phyloP scores from a whole-genome alignment of 129 eudicot species.

The Artemisia tridentata region DNA sequence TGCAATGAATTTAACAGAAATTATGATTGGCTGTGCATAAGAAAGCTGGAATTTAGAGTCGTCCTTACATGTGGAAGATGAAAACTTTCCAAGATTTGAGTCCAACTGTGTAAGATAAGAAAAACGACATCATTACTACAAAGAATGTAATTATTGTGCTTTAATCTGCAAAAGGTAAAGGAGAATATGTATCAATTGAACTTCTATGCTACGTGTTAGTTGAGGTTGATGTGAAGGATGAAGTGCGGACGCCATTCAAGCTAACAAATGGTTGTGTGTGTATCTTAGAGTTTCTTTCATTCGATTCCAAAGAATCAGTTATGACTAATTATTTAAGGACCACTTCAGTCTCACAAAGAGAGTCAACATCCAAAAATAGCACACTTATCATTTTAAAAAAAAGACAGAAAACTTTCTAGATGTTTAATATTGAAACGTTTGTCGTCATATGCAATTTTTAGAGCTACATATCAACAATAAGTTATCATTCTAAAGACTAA shows the following conservation, averaged over 20 bases:
- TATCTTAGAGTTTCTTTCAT: constrained; percentile 11
- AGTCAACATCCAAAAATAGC: constrained; percentile 28
- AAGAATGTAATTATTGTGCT: no score
- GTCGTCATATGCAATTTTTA: constrained; percentile 9
- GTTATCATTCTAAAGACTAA: no score
- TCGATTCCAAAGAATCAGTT: constrained; percentile 2
- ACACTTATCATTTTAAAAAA: constrained; percentile 7
- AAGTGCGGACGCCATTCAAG: constrained; percentile 10
- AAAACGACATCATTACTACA: constrained; percentile 16
- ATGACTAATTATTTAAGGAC: background rate
- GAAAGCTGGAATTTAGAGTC: constrained; percentile 7
- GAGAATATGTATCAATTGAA: no score
- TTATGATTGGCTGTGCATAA: constrained; percentile 13
- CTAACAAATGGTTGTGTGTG: constrained; percentile 14
- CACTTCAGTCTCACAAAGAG: constrained; percentile 25
- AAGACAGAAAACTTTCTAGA: constrained; percentile 10
- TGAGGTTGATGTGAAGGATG: no score
- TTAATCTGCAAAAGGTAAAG: no score
- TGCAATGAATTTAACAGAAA: background rate
- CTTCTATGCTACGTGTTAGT: constrained; percentile 3
- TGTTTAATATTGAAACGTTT: constrained; percentile 11
- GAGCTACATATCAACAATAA: background rate
- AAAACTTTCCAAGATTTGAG: constrained; percentile 65
- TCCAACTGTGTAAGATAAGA: constrained; percentile 53
- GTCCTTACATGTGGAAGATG: constrained; percentile 66